Conservation (phyloP, 2,329 filamentous ascomycete species). For the Chaetomium sp. region DNA sequence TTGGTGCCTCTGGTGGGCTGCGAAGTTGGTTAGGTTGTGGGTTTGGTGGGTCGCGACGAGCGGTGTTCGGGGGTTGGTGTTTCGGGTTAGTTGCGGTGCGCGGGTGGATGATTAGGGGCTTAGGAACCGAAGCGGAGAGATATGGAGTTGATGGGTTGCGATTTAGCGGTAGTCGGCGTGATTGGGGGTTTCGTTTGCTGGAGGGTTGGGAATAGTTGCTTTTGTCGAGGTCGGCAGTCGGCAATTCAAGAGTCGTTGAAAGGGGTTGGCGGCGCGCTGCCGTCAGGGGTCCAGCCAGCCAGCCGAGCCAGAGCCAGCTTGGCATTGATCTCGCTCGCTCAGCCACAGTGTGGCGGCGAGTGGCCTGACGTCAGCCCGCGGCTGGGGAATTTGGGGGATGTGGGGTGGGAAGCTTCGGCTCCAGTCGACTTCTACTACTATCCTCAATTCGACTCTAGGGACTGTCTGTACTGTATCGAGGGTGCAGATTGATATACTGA, state of each 20-base stretch:
- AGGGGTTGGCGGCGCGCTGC: constrained; percentile 10
- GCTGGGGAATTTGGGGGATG: constrained; percentile 8
- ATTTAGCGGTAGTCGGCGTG: neutral
- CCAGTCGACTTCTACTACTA: neutral
- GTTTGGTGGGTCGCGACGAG: neutral
- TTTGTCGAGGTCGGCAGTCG: constrained; percentile 3
- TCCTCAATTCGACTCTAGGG: neutral
- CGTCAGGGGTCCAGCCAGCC: neutral
- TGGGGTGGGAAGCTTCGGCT: neutral
- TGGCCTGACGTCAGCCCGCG: constrained; percentile 15
- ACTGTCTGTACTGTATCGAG: neutral
- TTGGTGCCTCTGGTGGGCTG: neutral
- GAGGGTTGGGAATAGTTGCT: neutral
- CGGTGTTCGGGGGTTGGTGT: neutral
- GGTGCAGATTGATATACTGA: neutral
- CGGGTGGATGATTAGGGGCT: neutral
- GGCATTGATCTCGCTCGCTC: neutral
- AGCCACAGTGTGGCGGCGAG: constrained; percentile 19
- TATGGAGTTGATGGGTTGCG: neutral
- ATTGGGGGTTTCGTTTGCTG: neutral
- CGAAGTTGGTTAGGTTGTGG: neutral
- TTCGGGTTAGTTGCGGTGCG: neutral
- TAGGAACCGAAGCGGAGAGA: neutral
- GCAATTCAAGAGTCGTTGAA: constrained; percentile 4
- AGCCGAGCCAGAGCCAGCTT: neutral